These are phyloP conservation scores for Gautieria morchelliformis DNA, from an alignment of 768 basidiomycete genomes.

Conservation along the genomic window DNA sequence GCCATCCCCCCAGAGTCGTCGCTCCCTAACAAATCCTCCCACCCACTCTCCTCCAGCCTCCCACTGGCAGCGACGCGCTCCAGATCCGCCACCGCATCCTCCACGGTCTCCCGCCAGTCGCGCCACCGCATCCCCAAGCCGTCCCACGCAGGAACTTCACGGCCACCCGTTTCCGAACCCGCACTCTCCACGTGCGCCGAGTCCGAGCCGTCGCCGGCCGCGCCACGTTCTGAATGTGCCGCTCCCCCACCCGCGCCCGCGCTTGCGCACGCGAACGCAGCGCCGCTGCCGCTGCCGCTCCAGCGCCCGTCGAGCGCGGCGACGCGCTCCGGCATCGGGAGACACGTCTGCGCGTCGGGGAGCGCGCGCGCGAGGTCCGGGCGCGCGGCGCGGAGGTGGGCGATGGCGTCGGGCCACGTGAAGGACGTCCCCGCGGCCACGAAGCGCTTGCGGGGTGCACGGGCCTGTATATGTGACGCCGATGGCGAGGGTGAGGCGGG, in stretches of 20 bases:
- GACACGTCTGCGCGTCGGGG: too few relatives aligned
- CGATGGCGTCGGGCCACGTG: conserved; percentile 19
- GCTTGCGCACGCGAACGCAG: too few relatives aligned
- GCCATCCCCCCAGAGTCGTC: not conserved
- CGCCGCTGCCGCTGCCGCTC: too few relatives aligned
- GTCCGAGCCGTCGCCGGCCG: too few relatives aligned
- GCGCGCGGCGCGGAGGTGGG: conserved; percentile 13
- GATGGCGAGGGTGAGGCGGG: not conserved
- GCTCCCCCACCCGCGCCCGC: too few relatives aligned
- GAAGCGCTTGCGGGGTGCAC: conserved; percentile 13
- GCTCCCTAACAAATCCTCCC: conserved; percentile 5
- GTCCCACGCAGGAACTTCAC: not conserved
- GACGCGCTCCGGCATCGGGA: too few relatives aligned
- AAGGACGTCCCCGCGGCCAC: conserved; percentile 17
- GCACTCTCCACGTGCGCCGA: too few relatives aligned
- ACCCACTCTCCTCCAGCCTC: not conserved
- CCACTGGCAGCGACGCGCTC: not conserved
- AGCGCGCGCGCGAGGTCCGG: conserved; percentile 13
- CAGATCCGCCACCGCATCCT: conserved; percentile 1
- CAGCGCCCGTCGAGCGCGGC: too few relatives aligned
- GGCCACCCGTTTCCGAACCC: not conserved
- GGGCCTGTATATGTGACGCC: not conserved
- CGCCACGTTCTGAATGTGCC: too few relatives aligned
- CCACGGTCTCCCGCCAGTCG: conserved; percentile 2
- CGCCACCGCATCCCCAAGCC: not conserved